These are phyloP conservation scores for Mrakia frigida DNA, from an alignment of 768 basidiomycete species.

Conservation along the genomic window DNA sequence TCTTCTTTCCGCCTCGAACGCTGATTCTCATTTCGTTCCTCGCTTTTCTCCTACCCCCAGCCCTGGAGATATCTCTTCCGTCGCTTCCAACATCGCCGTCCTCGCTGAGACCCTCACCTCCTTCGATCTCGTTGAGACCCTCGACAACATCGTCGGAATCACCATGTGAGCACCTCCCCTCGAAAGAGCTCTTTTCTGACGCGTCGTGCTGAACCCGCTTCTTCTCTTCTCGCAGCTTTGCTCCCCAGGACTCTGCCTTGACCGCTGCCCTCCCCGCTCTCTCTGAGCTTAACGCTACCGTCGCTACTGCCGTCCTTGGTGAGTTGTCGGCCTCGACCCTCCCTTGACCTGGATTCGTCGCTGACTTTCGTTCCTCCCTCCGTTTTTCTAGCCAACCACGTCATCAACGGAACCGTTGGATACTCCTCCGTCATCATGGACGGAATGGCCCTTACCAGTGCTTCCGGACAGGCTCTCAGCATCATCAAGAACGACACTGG, in stretches of 20 bases:
- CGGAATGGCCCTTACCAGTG: not conserved
- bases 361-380: not conserved
- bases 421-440: not conserved
- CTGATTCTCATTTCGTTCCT: not conserved
- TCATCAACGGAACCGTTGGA: constrained; percentile 14
- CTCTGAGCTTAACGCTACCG: not conserved
- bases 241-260: constrained; percentile 9
- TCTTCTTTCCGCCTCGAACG: not conserved
- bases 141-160: not conserved
- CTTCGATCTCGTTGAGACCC: not conserved
- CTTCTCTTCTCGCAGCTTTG: not conserved
- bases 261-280: not conserved
- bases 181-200: too few species aligned
- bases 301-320: constrained; percentile 6
- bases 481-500: not conserved
- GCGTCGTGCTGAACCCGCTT: too few species aligned
- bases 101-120: not conserved
- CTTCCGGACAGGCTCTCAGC: not conserved
- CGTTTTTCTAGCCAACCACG: not conserved
- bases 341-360: not conserved
- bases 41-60: too few species aligned
- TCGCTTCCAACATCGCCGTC: not conserved
- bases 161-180: not conserved
- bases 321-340: not conserved
- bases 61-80: not conserved